Evolutionary conservation across 192 early-diverging fungal species (phyloP), one percentile per base, ranked within the genome.

Genomic region (Chytriomyces confervae): DNA sequence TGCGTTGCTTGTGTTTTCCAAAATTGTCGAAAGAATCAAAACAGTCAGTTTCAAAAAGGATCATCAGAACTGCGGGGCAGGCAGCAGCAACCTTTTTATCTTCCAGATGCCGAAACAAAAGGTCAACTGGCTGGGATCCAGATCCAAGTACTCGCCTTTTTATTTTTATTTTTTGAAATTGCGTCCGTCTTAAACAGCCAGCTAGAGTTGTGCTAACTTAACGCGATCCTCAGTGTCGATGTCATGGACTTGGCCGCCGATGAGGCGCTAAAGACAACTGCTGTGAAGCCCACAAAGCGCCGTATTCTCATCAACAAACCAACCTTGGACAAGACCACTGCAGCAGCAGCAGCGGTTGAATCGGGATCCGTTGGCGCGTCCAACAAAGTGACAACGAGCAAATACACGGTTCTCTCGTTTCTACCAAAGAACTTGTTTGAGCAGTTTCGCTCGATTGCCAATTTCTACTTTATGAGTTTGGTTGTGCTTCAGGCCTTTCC

Each of bases 391-490:
- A 84, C 88, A 49, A 98, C 97, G 0, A 88, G 92, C 23, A 99
- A 98, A 82, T 99, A 99, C 86, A 95, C 94, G 6, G 79, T 93
- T 5, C 62, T 95, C 10, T 92, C 93, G 0, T 99, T 98, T 83
- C 81, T 99, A 16, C 97, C 97, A 20, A 97, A 96, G 80, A 98
- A 98, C 75, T 80, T 99, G 70, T 93, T 94, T 81, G 96, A 98
- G 89, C 97, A 99, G 86, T 99, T 99, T 82, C 92, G 95, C 7
- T 89, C 91, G 50, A 88, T 97, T 7, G 98, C 97, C 61, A 99
- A 99, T 81, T 88, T 98, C 44, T 99, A 97, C 82, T 99, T 99
- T 80, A 81, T 97, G 51, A 68, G 72, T 45, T 74, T 98, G 43
- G 93, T 96, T 5, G 87, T 96, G 45, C 86, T 98, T 61, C 96